phyloP scores from a whole-genome alignment of 495 filamentous ascomycete species.

The Penicillium cosmopolitanum region DNA sequence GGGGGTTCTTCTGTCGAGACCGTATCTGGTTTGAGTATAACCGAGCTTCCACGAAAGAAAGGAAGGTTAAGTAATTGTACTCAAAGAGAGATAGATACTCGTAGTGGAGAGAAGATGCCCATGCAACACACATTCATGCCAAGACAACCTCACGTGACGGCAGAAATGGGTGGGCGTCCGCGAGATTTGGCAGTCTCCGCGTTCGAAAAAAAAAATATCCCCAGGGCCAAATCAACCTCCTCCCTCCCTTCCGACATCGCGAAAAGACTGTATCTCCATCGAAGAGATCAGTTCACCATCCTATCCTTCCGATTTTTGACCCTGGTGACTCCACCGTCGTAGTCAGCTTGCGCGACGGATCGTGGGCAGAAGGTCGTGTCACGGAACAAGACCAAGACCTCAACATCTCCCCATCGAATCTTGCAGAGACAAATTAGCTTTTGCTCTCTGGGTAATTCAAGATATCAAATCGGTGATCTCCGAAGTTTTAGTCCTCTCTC shows the following conservation, averaged over 20 bases:
- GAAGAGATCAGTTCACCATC: slow-evolving; percentile 2
- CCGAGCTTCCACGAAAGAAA: neutral
- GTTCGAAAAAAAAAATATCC: slow-evolving; percentile 17
- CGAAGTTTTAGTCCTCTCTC: neutral
- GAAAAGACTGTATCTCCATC: slow-evolving; percentile 7
- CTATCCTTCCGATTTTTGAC: slow-evolving; percentile 1
- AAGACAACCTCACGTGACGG: slow-evolving; percentile 11
- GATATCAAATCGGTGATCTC: neutral
- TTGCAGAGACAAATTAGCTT: slow-evolving; percentile 16
- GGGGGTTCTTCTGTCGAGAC: too few relatives aligned
- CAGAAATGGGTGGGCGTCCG: slow-evolving; percentile 5
- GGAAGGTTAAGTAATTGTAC: neutral
- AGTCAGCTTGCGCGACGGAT: slow-evolving; percentile 26
- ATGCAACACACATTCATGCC: slow-evolving; percentile 3
- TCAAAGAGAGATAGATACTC: neutral
- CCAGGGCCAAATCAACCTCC: slow-evolving; percentile 13
- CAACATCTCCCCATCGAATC: slow-evolving; percentile 3
- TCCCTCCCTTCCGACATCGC: neutral
- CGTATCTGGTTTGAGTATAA: neutral
- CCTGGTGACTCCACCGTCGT: slow-evolving; percentile 7
- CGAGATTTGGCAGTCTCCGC: slow-evolving; percentile 14
- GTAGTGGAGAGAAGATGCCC: neutral
- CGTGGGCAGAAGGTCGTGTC: slow-evolving; percentile 28
- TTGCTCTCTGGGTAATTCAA: slow-evolving; percentile 6
- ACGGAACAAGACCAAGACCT: slow-evolving; percentile 20